Base-by-base conservation (phyloP, 1,139 yeast species). In the Pichia sp. region DNA sequence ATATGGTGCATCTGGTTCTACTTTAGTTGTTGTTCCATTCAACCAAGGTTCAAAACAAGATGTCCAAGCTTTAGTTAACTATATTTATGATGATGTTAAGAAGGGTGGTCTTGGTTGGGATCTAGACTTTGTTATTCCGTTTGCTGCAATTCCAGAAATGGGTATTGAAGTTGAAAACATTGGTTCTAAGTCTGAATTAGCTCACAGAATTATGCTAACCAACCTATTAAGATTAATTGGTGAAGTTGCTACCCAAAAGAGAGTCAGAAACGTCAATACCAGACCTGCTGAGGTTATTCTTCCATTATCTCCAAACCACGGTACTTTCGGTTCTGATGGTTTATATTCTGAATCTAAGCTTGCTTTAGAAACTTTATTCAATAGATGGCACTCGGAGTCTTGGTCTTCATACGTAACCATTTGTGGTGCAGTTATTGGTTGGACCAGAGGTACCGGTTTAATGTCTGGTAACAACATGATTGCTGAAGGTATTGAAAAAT, bases 371-470 rank as follows among this genome's bases (percentile, higher is more conserved):
- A 90, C 97, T 35, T 75, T 92, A 67, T 88, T 92, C 80, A 90
- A 90, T 84, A 86, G 97, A 78, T 92, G 98, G 98, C 79, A 84
- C 70, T 90, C 97, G 45, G 98, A 92, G 76, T 87, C 90, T 54
- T 92, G 98, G 98, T 83, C 84, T 47, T 75, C 86, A 58, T 94
- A 87, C 74, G 82, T 92, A 71, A 92, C 97, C 54, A 76, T 92
- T 55, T 90, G 97, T 71, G 98, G 98, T 76, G 97, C 97, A 47
- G 80, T 92, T 58, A 92, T 92, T 69, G 98, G 98, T 67, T 92
- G 98, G 98, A 92, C 98, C 56, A 88, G 98, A 79, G 98, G 98
- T 71, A 92, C 98, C 55, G 98, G 98, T 66, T 82, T 92, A 66
- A 92, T 92, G 98, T 78, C 90, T 64, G 97, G 85, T 61, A 92